phyloP scores from a whole-genome alignment of 768 basidiomycete species.

The Cyclocybe aegerita region DNA sequence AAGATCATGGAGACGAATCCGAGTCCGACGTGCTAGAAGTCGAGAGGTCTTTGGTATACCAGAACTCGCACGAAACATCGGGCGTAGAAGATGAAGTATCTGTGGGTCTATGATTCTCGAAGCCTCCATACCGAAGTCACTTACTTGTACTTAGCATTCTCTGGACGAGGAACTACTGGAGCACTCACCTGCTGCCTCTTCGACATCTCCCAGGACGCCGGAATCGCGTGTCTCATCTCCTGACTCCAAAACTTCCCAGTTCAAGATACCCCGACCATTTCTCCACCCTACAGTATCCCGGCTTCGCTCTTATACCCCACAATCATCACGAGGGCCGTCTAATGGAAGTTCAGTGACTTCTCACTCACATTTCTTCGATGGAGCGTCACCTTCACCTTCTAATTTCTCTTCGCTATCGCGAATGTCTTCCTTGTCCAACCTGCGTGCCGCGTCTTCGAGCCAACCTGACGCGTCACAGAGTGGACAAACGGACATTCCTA shows the following conservation, averaged over 20 bases:
- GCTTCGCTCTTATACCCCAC: constrained; percentile 69
- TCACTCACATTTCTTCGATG: constrained; percentile 42
- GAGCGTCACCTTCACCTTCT: constrained; percentile 55
- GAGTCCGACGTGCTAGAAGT: constrained; percentile 41
- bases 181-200: constrained; percentile 36
- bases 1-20: constrained; percentile 52
- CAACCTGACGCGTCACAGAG: constrained; percentile 18
- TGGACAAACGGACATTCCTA: constrained; percentile 23
- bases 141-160: constrained; percentile 21
- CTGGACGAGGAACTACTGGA: constrained; percentile 35
- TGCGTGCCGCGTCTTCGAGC: constrained; percentile 30
- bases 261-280: constrained; percentile 54
- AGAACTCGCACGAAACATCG: constrained; percentile 23
- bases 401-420: constrained; percentile 73
- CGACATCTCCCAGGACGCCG: constrained; percentile 35
- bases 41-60: constrained; percentile 43
- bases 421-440: constrained; percentile 58
- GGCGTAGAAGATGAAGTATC: constrained; percentile 22
- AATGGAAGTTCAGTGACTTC: constrained; percentile 41
- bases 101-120: constrained; percentile 23
- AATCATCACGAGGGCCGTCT: constrained; percentile 39
- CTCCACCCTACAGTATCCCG: constrained; percentile 76
- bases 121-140: background rate
- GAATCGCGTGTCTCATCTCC: constrained; percentile 39
- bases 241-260: constrained; percentile 25